Percentiles rank a stretch among this genome's conserved stretches.
Evolutionary conservation across 805 yeast species (phyloP).

Genomic region (Cyberlindnera meyerae): DNA sequence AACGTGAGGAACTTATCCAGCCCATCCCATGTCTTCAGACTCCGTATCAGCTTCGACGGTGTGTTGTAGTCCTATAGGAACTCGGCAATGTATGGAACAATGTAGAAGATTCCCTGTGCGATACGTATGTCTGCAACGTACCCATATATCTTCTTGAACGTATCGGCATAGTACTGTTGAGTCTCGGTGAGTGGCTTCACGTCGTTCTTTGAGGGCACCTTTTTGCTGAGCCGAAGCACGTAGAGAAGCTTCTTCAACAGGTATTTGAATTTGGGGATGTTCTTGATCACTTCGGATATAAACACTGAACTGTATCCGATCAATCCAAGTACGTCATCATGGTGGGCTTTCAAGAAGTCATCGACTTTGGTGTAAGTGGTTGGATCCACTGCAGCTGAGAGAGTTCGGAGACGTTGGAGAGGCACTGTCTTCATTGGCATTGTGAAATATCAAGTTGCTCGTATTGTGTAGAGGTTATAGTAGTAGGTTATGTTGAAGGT

Average conservation of each 20-base stretch:
- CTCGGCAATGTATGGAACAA: slow-evolving; percentile 17
- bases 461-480: too few relatives aligned
- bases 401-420: neutral
- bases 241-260: slow-evolving; percentile 11
- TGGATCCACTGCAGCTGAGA: slow-evolving; percentile 3
- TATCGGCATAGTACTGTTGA: slow-evolving; percentile 6
- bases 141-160: slow-evolving; percentile 13
- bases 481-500: too few relatives aligned
- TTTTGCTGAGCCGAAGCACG: slow-evolving; percentile 6
- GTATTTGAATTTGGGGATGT: slow-evolving; percentile 14
- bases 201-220: neutral
- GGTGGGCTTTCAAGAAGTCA: slow-evolving; percentile 11
- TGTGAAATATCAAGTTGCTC: neutral
- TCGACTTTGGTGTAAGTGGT: slow-evolving; percentile 6
- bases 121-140: slow-evolving; percentile 20
- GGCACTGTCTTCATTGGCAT: neutral
- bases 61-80: slow-evolving; percentile 15
- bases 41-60: slow-evolving; percentile 7
- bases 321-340: slow-evolving; percentile 14
- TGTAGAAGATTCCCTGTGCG: slow-evolving; percentile 18
- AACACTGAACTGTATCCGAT: slow-evolving; percentile 14
- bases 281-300: slow-evolving; percentile 14
- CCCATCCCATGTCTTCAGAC: slow-evolving; percentile 6
- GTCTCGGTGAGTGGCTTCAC: slow-evolving; percentile 5
- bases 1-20: slow-evolving; percentile 13